Evolutionary conservation across 2,329 filamentous ascomycete genomes (phyloP).

Genomic region (Aureobasidium namibiae): DNA sequence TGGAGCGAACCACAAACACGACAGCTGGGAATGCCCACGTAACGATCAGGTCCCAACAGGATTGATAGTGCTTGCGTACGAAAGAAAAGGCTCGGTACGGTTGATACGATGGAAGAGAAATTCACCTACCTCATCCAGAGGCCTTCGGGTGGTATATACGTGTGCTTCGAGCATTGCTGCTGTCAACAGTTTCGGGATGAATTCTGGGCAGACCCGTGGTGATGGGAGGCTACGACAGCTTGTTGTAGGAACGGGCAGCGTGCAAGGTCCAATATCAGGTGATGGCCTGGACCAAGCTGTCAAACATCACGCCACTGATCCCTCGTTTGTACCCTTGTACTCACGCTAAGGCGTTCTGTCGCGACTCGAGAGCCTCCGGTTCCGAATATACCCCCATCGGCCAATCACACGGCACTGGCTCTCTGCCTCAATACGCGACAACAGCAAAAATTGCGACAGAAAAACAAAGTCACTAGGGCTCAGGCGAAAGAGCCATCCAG

Average conservation of each 20-base stretch:
- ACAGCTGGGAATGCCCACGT: neutral
- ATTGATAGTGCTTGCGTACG: neutral
- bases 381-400: neutral
- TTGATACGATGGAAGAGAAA: neutral
- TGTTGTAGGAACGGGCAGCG: slow-evolving; percentile 13
- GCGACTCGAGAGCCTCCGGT: neutral
- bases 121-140: slow-evolving; percentile 6
- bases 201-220: slow-evolving; percentile 5
- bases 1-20: slow-evolving; percentile 1
- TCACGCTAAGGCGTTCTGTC: slow-evolving; percentile 1
- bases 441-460: neutral
- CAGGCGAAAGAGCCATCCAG: slow-evolving; percentile 2
- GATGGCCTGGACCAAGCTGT: slow-evolving; percentile 9
- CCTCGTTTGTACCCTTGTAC: neutral
- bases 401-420: neutral
- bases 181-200: neutral
- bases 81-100: slow-evolving; percentile 4
- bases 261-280: slow-evolving; percentile 13
- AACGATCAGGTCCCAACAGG: neutral
- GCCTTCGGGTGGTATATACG: slow-evolving; percentile 5
- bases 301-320: slow-evolving; percentile 13
- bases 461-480: slow-evolving; percentile 6
- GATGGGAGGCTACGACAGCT: slow-evolving; percentile 10
- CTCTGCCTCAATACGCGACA: neutral
- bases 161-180: neutral